Conservation (phyloP, 495 filamentous ascomycete genomes). For the Glutinoglossum americanum region DNA sequence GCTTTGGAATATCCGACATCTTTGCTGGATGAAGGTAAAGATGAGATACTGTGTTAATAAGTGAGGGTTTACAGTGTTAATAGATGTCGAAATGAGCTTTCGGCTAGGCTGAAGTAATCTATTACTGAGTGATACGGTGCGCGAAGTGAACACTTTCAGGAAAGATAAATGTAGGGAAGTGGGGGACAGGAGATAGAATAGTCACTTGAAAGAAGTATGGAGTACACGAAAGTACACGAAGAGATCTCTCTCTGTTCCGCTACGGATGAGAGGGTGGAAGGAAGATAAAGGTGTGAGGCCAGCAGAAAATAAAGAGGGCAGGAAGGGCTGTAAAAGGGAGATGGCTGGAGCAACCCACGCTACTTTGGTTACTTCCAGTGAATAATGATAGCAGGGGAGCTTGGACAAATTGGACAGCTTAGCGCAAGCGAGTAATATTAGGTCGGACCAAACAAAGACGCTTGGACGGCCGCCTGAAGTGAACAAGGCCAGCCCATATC, state of each 20-base stretch:
- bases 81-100: conserved; percentile 14
- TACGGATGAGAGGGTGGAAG: not conserved
- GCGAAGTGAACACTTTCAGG: not conserved
- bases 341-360: not conserved
- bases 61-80: conserved; percentile 11
- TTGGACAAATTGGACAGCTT: not conserved
- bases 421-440: conserved; percentile 1
- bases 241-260: not conserved
- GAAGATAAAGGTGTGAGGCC: not conserved
- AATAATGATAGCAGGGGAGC: not conserved
- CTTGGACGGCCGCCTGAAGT: not conserved
- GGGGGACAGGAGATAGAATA: not conserved
- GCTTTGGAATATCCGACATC: conserved; percentile 31
- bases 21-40: conserved; percentile 5
- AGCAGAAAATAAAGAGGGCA: not conserved
- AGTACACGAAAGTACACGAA: not conserved
- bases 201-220: not conserved
- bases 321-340: not conserved
- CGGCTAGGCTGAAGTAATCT: not conserved
- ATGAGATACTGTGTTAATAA: not conserved
- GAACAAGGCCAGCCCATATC: not conserved
- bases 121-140: not conserved
- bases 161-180: not conserved
- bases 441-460: not conserved
- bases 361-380: not conserved